These are phyloP conservation scores for Pseudogymnoascus sp. DNA, from an alignment of 2,329 filamentous ascomycete genomes.

Conservation along the genomic window DNA sequence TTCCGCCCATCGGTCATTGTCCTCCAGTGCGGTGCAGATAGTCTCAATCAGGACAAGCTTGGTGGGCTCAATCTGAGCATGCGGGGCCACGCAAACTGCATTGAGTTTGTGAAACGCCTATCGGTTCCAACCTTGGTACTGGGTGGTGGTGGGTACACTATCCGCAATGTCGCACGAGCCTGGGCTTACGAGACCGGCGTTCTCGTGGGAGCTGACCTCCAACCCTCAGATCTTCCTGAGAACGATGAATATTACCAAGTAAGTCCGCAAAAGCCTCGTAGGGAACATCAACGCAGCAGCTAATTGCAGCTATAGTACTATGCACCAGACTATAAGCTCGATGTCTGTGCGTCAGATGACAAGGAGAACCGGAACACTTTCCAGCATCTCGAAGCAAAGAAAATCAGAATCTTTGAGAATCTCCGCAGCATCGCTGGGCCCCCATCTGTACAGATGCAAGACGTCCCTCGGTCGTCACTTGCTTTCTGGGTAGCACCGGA, in stretches of 20 bases:
- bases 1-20: constrained; percentile 90
- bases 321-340: constrained; percentile 80
- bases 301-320: constrained; percentile 53
- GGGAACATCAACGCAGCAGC: not conserved
- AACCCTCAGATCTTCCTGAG: constrained; percentile 66
- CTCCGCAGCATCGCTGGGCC: constrained; percentile 75
- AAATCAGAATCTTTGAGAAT: constrained; percentile 75
- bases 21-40: constrained; percentile 92
- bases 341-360: constrained; percentile 74
- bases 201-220: constrained; percentile 75
- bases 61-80: constrained; percentile 98
- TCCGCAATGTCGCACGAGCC: constrained; percentile 93
- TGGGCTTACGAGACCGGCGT: constrained; percentile 96
- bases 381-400: constrained; percentile 74
- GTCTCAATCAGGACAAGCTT: constrained; percentile 83
- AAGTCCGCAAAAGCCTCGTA: not conserved
- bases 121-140: constrained; percentile 79
- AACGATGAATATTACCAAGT: constrained; percentile 91
- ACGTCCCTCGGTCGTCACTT: constrained; percentile 57
- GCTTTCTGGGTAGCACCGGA: constrained; percentile 53
- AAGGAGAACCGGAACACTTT: constrained; percentile 86
- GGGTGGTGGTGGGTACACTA: constrained; percentile 92
- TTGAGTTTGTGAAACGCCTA: constrained; percentile 83
- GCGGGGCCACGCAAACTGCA: constrained; percentile 88
- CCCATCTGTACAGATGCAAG: constrained; percentile 86